A percentile compares a stretch with the other conserved stretches of the same genome.
Conservation (phyloP, 176 grass and related monocot species). For the Zea luxurians region DNA sequence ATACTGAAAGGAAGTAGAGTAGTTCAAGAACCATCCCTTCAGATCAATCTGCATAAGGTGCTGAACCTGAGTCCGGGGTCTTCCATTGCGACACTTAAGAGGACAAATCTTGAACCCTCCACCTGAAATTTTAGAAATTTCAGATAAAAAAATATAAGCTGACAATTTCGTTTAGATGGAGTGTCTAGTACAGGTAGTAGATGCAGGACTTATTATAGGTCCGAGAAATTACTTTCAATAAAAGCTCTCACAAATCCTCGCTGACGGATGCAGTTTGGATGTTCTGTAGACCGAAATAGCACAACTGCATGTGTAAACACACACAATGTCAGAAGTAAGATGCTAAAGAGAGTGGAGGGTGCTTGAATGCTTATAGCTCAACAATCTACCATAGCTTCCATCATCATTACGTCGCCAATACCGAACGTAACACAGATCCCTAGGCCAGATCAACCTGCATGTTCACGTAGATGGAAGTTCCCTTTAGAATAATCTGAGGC, state of each 20-base stretch:
- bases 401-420: constrained; percentile 98
- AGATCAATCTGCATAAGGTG: constrained; percentile 96
- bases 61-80: constrained; percentile 84
- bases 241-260: constrained; percentile 81
- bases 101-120: constrained; percentile 95
- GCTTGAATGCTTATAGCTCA: constrained; percentile 16
- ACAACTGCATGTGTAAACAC: constrained; percentile 65
- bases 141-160: constrained; percentile 19
- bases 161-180: constrained; percentile 26
- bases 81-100: constrained; percentile 69
- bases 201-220: constrained; percentile 27
- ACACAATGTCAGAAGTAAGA: constrained; percentile 26
- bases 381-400: constrained; percentile 85
- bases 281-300: constrained; percentile 80
- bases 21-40: constrained; percentile 85
- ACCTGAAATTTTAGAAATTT: constrained; percentile 60
- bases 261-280: constrained; percentile 73
- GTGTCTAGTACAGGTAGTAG: constrained; percentile 14
- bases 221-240: constrained; percentile 78
- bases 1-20: constrained; percentile 83
- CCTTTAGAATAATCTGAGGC: background rate
- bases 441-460: constrained; percentile 84
- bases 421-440: constrained; percentile 93
- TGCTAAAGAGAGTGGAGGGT: constrained; percentile 8
- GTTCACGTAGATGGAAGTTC: constrained; percentile 26